Evolutionary conservation across 106 monocot species (phyloP).

Genomic region (Dendrobium huoshanense): DNA sequence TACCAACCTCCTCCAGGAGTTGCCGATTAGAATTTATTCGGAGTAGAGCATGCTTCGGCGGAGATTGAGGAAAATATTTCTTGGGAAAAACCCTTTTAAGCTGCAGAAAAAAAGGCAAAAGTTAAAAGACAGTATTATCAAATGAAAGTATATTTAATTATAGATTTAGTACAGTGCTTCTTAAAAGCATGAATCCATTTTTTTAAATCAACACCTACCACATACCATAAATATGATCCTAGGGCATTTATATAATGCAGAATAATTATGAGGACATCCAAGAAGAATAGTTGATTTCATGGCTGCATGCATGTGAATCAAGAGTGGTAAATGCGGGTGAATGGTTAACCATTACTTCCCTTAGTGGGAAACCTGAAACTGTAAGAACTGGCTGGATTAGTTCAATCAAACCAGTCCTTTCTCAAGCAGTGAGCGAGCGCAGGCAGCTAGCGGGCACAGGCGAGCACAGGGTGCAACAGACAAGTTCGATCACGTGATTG

Average conservation of each 20-base stretch:
- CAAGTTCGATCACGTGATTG: too few species aligned
- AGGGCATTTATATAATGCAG: neutral
- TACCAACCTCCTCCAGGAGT: slow-evolving; percentile 82
- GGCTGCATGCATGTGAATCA: neutral
- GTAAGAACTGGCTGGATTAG: too few species aligned
- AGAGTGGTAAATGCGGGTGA: too few species aligned
- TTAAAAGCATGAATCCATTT: too few species aligned
- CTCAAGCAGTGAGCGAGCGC: too few species aligned
- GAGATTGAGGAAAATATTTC: slow-evolving; percentile 69
- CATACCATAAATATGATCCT: neutral
- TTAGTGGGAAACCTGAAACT: too few species aligned
- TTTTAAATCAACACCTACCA: neutral
- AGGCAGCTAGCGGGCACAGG: too few species aligned
- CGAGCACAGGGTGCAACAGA: too few species aligned
- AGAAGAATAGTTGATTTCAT: neutral
- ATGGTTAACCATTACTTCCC: too few species aligned
- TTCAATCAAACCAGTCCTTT: too few species aligned
- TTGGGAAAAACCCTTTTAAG: slow-evolving; percentile 75
- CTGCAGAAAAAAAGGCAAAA: slow-evolving; percentile 33
- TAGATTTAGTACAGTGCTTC: neutral
- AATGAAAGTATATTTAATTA: neutral
- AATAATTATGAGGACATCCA: neutral
- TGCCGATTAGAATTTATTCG: slow-evolving; percentile 76
- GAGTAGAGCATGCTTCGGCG: slow-evolving; percentile 81
- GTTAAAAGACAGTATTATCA: neutral